Base-by-base conservation (phyloP, 345 rosid species). In the Angophora floribunda region DNA sequence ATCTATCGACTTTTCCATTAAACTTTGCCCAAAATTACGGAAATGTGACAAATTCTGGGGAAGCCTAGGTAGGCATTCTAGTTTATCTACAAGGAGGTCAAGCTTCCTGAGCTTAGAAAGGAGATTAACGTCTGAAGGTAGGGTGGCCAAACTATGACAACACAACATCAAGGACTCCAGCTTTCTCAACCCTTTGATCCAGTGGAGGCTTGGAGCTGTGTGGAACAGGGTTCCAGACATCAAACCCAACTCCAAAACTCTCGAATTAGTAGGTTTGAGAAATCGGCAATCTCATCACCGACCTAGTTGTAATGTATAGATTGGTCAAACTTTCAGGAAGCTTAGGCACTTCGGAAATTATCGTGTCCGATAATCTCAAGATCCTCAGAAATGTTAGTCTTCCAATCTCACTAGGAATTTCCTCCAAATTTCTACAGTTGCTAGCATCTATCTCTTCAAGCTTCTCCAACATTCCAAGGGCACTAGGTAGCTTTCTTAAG, bases 171-270 rank as follows among this genome's bases (percentile, higher is more conserved):
- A 55, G 28, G 61, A 7, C 61, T 55, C 61, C 21, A 55, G 61
- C 28, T 55, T 55, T 55, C 28, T 55, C 21, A 55, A 55, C 59
- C 26, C 21, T 7, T 4, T 7, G 61, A 55, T 55, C 61, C 61
- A 55, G 0, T 9, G 1, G 5, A 55, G 28, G 61, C 12, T 55
- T 55, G 61, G 28, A 55, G 1, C 59, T 55, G 3, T 16, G 16
- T 52, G 0, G 19, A 19, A 0, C 14, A 19, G 53, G 53, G 53
- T 4, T 52, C 10, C 19, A 52, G 14, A 0, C 0, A 0, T 0
- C 16, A 11, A 52, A 52, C 19, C 0, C 53, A 51, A 51, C 13
- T 17, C 15, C 19, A 52, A 52, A 52, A 3, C 0, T 16, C 21
- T 16, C 55, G 17, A 52, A 52, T 52, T 52, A 52, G 17, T 52